Evolutionary conservation across 768 basidiomycete species (phyloP), one percentile per base, ranked within the genome.

Genomic region (Termitomyces eurrhizus): DNA sequence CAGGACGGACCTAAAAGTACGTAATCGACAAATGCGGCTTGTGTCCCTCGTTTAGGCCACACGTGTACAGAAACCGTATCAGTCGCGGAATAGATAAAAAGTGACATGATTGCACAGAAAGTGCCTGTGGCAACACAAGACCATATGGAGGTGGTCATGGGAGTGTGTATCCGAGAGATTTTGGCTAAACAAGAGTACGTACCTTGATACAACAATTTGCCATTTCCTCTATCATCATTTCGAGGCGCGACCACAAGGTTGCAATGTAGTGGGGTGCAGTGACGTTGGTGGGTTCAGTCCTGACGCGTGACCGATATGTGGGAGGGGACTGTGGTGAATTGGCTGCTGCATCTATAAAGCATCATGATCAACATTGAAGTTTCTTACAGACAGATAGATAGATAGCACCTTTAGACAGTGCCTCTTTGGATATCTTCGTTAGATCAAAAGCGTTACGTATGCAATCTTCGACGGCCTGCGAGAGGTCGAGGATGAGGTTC

Each of bases 161-260:
- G 50, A 52, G 32, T 48, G n/a, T 60, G 9, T 45, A 11, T 41
- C 49, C 45, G 6, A 21, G 49, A 18, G 13, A 57, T 24, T 53
- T 8, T 24, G 51, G 48, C 18, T 21, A 29, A 32, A 42, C 26
- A 2, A n/a, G 18, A 60, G 13, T 29, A 37, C 64, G 48, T 66
- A 78, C 93, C 82, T 98, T 97, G 71, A 94, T 86, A 68, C 97
- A 98, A 65, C 90, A 91, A 54, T 86, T 87, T 2, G 92, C 84
- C 83, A 99, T 88, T 65, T 95, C 94, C 66, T 92, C 88, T 14
- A 96, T 84, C 68, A 98, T 84, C 13, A 75, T 77, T 67, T 95
- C 94, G 9, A 99, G 75, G 50, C 92, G 79, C 2, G 74, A 69
- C 94, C 95, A 98, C 3, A 97, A 77, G 5, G 88, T 89, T 5